These are phyloP conservation scores for Fomitopsis palustris DNA, from an alignment of 1,284 basidiomycete genomes.

Conservation along the genomic window DNA sequence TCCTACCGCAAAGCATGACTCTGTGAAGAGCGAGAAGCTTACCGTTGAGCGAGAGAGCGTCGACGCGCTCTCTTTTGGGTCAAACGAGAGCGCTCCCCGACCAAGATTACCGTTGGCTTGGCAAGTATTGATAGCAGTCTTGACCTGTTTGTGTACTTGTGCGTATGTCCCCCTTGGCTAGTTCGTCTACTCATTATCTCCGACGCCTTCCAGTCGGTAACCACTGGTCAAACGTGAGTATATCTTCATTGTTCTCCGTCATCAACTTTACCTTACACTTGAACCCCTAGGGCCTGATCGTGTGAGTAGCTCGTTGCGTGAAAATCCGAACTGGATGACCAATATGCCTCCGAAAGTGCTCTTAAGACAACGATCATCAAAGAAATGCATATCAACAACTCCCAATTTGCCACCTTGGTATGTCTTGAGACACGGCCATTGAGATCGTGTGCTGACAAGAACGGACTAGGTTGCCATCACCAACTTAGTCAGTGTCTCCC, in stretches of 20 bases:
- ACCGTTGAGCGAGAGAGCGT: conserved; percentile 6
- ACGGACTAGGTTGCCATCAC: conserved; percentile 34
- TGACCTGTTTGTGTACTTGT: conserved; percentile 32
- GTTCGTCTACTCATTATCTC: neutral
- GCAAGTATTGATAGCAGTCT: conserved; percentile 27
- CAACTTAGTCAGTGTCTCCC: conserved; percentile 31
- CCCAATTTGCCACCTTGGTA: conserved; percentile 41
- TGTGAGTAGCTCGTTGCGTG: conserved; percentile 23
- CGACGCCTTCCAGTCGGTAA: conserved; percentile 34
- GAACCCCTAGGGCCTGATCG: conserved; percentile 33
- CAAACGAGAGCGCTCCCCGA: neutral
- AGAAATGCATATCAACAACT: conserved; percentile 42
- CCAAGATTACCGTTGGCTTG: conserved; percentile 23
- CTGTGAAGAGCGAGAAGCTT: conserved; percentile 18
- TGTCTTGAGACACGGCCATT: neutral
- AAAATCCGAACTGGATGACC: neutral
- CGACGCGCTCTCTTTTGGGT: conserved; percentile 12
- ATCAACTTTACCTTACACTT: neutral
- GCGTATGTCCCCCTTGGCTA: conserved; percentile 6
- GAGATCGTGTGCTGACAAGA: neutral
- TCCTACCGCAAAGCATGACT: neutral
- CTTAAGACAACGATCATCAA: conserved; percentile 43
- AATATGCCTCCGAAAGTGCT: conserved; percentile 21
- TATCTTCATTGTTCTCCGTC: neutral
- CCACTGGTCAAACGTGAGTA: conserved; percentile 42